phyloP scores from a whole-genome alignment of 202 grass and related monocot species.

The Panicum virgatum region DNA sequence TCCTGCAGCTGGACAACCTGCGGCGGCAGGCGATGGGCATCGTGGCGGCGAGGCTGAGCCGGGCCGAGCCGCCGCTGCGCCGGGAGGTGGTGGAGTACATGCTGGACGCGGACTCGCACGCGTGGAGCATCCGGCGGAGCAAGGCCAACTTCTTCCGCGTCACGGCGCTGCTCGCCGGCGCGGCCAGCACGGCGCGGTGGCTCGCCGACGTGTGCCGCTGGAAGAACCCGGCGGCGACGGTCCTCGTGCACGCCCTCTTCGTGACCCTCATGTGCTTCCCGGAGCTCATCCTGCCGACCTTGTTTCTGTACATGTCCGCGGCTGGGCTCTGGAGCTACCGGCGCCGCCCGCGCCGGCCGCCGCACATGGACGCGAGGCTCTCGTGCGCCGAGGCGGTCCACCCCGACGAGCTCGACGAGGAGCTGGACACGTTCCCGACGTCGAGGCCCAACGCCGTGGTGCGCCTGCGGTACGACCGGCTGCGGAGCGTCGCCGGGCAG shows the following conservation, averaged over 20 bases:
- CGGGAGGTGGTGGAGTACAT: constrained; percentile 73
- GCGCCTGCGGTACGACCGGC: constrained; percentile 71
- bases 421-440: constrained; percentile 79
- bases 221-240: constrained; percentile 47
- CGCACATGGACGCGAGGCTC: constrained; percentile 56
- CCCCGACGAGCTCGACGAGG: constrained; percentile 73
- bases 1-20: constrained; percentile 53
- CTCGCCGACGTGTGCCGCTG: constrained; percentile 59
- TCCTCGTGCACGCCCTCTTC: constrained; percentile 53
- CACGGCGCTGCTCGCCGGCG: constrained; percentile 52
- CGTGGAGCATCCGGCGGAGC: constrained; percentile 79
- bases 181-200: constrained; percentile 46
- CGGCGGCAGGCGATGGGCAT: constrained; percentile 59
- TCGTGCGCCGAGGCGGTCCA: constrained; percentile 56
- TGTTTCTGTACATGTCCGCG: constrained; percentile 54
- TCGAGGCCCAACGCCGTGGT: constrained; percentile 58
- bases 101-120: constrained; percentile 62
- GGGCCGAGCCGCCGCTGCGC: constrained; percentile 68
- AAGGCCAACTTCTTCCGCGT: constrained; percentile 64
- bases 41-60: constrained; percentile 58
- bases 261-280: constrained; percentile 60
- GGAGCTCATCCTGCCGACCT: constrained; percentile 56
- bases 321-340: constrained; percentile 64
- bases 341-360: constrained; percentile 45
- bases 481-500: constrained; percentile 68